A percentile compares a stretch with the other conserved stretches of the same genome.
Evolutionary conservation across 768 basidiomycete species (phyloP).

Genomic region (Mycena leptocephala): DNA sequence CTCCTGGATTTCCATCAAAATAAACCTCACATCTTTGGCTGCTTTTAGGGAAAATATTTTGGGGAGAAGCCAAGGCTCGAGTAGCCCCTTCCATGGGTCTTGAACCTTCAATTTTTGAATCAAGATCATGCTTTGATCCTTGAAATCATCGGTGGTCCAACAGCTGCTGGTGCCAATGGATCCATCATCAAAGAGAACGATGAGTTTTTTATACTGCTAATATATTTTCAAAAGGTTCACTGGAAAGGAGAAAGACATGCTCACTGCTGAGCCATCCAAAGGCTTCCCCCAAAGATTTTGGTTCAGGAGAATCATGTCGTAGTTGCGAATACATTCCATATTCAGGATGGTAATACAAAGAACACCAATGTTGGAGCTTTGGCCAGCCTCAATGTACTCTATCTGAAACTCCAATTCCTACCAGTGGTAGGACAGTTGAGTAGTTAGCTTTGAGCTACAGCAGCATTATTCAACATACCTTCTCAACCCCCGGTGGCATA

Average conservation of each 20-base stretch:
- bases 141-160: neutral
- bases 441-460: no score
- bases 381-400: neutral
- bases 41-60: neutral
- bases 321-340: neutral
- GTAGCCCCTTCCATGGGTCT: neutral
- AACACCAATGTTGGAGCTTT: neutral
- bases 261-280: no score
- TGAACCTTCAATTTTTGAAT: neutral
- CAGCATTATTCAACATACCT: no score
- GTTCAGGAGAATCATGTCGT: no score
- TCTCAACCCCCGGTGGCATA: no score
- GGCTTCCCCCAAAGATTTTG: no score
- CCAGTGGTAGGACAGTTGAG: no score
- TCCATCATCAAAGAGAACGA: neutral
- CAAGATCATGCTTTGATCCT: neutral
- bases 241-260: neutral
- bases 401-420: no score
- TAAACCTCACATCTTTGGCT: neutral
- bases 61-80: neutral
- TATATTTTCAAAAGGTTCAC: neutral
- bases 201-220: neutral
- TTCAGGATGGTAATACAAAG: neutral
- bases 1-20: neutral
- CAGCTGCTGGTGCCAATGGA: neutral